Evolutionary conservation across 805 yeast species (phyloP).

Genomic region (Candida boidinii): DNA sequence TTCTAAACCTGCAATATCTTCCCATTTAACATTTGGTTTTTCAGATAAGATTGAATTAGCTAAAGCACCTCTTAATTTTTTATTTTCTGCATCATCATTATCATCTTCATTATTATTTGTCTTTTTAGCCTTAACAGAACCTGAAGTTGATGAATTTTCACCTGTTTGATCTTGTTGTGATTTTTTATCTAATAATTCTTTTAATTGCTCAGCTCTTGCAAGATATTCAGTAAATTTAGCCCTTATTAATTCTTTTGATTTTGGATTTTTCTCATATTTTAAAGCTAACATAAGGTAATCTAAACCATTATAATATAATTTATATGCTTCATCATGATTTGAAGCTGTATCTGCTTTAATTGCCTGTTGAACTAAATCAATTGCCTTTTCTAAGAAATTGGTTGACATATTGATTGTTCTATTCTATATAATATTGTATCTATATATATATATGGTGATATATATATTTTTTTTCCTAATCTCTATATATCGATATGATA

Average conservation of each 20-base stretch:
- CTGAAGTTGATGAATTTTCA: constrained; percentile 43
- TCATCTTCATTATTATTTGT: constrained; percentile 36
- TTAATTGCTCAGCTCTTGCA: constrained; percentile 87
- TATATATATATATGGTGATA: too few species aligned
- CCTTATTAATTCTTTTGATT: constrained; percentile 80
- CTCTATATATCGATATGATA: too few species aligned
- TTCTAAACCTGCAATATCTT: constrained; percentile 92
- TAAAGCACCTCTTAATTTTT: constrained; percentile 82
- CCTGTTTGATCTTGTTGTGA: constrained; percentile 37
- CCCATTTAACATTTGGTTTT: constrained; percentile 90
- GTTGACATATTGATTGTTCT: constrained; percentile 27
- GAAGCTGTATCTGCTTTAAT: constrained; percentile 90
- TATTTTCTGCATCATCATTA: constrained; percentile 74
- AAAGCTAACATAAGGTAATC: constrained; percentile 94
- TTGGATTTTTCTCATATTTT: constrained; percentile 87
- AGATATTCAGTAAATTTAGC: constrained; percentile 87
- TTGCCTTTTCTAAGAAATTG: constrained; percentile 85
- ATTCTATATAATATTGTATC: too few species aligned
- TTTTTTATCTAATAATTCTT: constrained; percentile 72
- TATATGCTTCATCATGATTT: constrained; percentile 88
- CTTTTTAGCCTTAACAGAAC: constrained; percentile 50
- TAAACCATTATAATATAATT: constrained; percentile 82
- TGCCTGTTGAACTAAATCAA: constrained; percentile 88
- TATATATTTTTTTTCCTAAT: too few species aligned
- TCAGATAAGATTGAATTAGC: constrained; percentile 89